phyloP scores from a whole-genome alignment of 2,329 filamentous ascomycete genomes.

The Thielaviopsis euricoi region DNA sequence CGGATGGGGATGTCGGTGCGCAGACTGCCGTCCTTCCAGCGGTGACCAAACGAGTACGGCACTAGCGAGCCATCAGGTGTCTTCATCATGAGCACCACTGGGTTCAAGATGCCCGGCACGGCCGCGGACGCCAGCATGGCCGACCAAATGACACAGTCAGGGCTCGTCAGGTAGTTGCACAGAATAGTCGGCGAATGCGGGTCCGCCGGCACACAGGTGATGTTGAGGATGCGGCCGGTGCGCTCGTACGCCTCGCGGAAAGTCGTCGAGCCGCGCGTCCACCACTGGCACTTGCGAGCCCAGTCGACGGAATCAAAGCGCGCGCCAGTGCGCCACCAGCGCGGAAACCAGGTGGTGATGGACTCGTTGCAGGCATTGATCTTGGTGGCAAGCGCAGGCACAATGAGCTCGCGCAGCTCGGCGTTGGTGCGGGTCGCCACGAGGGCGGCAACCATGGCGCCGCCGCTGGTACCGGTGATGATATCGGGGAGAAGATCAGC shows the following conservation, averaged over 20 bases:
- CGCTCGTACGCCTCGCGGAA: constrained; percentile 90
- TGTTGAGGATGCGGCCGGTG: constrained; percentile 86
- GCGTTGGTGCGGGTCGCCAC: constrained; percentile 83
- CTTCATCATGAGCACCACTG: constrained; percentile 86
- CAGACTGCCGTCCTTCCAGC: constrained; percentile 95
- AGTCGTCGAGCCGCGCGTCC: constrained; percentile 76
- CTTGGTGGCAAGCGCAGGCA: constrained; percentile 69
- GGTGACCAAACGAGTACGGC: constrained; percentile 93
- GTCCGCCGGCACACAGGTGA: constrained; percentile 89
- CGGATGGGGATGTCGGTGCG: constrained; percentile 92
- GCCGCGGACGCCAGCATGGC: constrained; percentile 88
- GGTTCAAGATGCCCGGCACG: constrained; percentile 89
- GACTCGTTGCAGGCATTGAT: constrained; percentile 77
- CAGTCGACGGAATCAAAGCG: constrained; percentile 89
- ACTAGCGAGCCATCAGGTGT: constrained; percentile 57
- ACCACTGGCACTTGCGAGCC: constrained; percentile 77
- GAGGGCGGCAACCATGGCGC: constrained; percentile 74
- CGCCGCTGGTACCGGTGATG: constrained; percentile 91
- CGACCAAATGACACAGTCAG: constrained; percentile 97
- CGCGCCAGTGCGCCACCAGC: constrained; percentile 87
- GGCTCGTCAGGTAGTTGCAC: constrained; percentile 86
- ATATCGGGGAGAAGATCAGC: constrained; percentile 76
- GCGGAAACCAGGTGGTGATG: constrained; percentile 55
- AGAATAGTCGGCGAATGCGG: constrained; percentile 85
- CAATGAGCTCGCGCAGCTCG: constrained; percentile 68